Percentiles rank a stretch among this genome's conserved stretches.
Evolutionary conservation across 108 stramenopile species (phyloP).

Genomic region (Fragilariopsis cylindrus): DNA sequence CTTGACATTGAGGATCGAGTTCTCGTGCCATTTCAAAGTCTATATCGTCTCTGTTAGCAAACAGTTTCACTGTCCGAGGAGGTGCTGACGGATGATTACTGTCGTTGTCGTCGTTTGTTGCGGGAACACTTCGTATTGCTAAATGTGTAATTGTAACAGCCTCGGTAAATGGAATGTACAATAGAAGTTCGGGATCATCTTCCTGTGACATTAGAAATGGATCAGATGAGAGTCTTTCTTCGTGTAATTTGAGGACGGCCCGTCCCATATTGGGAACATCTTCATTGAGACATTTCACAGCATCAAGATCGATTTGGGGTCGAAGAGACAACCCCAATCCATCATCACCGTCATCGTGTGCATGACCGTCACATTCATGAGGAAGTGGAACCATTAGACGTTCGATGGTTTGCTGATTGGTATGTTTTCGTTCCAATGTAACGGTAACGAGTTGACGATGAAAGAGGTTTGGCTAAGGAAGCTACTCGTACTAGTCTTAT

Average conservation of each 20-base stretch:
- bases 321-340: slow-evolving; percentile 74
- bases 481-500: no score
- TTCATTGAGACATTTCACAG: slow-evolving; percentile 81
- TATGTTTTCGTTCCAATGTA: neutral
- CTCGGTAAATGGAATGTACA: slow-evolving; percentile 80
- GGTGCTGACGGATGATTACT: slow-evolving; percentile 30
- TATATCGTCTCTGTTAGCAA: slow-evolving; percentile 72
- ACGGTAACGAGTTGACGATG: neutral
- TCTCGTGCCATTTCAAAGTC: slow-evolving; percentile 86
- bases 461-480: neutral
- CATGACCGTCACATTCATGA: slow-evolving; percentile 72
- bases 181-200: slow-evolving; percentile 79
- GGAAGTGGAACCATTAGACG: slow-evolving; percentile 38
- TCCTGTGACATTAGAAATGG: slow-evolving; percentile 67
- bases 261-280: slow-evolving; percentile 51
- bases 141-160: slow-evolving; percentile 68
- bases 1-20: slow-evolving; percentile 49
- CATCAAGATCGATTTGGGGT: slow-evolving; percentile 64
- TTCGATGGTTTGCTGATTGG: neutral
- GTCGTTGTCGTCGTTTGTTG: neutral
- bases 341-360: slow-evolving; percentile 68
- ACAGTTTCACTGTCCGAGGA: slow-evolving; percentile 65
- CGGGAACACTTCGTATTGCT: slow-evolving; percentile 37
- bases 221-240: slow-evolving; percentile 58
- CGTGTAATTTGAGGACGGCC: slow-evolving; percentile 72